Evolutionary conservation across 495 filamentous ascomycete species (phyloP).

Genomic region (Aspergillus homomorphus): DNA sequence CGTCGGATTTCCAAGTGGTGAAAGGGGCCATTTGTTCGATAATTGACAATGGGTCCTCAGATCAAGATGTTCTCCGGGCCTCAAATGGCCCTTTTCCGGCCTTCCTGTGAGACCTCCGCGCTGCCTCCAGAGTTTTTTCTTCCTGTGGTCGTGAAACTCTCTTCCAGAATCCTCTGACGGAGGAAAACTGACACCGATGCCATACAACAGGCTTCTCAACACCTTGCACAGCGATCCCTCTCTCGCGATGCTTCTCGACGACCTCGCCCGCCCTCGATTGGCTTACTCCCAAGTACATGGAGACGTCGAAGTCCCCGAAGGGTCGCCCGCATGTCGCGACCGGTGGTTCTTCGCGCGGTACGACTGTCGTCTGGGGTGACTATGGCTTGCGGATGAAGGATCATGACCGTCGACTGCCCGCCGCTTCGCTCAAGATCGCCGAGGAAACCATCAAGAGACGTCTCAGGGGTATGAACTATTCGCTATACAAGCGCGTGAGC

Average conservation of each 20-base stretch:
- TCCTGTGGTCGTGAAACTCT: neutral
- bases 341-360: slow-evolving; percentile 86
- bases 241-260: slow-evolving; percentile 68
- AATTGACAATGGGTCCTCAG: slow-evolving; percentile 37
- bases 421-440: slow-evolving; percentile 79
- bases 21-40: slow-evolving; percentile 7
- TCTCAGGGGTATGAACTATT: slow-evolving; percentile 87
- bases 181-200: slow-evolving; percentile 23
- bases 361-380: slow-evolving; percentile 94
- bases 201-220: slow-evolving; percentile 28
- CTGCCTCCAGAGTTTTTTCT: slow-evolving; percentile 6
- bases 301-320: slow-evolving; percentile 83
- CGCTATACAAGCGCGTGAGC: slow-evolving; percentile 82
- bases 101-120: slow-evolving; percentile 30
- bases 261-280: slow-evolving; percentile 64
- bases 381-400: slow-evolving; percentile 92
- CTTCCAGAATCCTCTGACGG: neutral
- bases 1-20: slow-evolving; percentile 2
- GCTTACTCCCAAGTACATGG: slow-evolving; percentile 73
- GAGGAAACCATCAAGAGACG: slow-evolving; percentile 89
- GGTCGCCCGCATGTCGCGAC: slow-evolving; percentile 84
- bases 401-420: slow-evolving; percentile 86
- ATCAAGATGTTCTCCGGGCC: slow-evolving; percentile 39
- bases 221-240: slow-evolving; percentile 30
- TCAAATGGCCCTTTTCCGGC: slow-evolving; percentile 35